These are phyloP conservation scores for Backusella morwellensis DNA, from an alignment of 192 early-diverging fungal species.

Conservation along the genomic window DNA sequence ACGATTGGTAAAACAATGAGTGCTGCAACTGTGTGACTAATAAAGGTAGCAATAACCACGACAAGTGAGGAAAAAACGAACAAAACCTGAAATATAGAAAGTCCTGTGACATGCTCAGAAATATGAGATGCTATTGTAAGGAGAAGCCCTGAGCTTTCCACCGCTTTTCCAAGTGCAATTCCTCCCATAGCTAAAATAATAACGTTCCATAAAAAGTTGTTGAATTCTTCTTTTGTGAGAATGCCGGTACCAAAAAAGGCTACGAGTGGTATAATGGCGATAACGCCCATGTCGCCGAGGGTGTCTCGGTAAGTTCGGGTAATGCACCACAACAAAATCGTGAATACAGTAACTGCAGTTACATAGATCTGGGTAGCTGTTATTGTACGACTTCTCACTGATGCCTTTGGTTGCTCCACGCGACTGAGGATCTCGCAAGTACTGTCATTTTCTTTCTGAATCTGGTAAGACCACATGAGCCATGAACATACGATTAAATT, in stretches of 20 bases:
- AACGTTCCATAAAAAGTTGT: slow-evolving; percentile 95
- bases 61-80: slow-evolving; percentile 78
- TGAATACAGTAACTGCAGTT: slow-evolving; percentile 61
- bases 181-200: slow-evolving; percentile 94
- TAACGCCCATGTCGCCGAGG: slow-evolving; percentile 94
- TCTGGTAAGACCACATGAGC: slow-evolving; percentile 75
- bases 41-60: slow-evolving; percentile 85
- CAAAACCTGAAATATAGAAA: slow-evolving; percentile 70
- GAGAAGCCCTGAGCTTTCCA: slow-evolving; percentile 83
- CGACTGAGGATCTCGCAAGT: not conserved
- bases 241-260: slow-evolving; percentile 87
- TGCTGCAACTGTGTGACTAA: slow-evolving; percentile 93
- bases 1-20: slow-evolving; percentile 94
- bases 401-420: slow-evolving; percentile 47
- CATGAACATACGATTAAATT: slow-evolving; percentile 81
- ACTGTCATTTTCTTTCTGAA: slow-evolving; percentile 32
- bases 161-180: slow-evolving; percentile 89
- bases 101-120: slow-evolving; percentile 56
- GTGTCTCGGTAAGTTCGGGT: slow-evolving; percentile 68
- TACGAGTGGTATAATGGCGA: slow-evolving; percentile 88
- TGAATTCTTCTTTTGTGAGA: slow-evolving; percentile 94
- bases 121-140: slow-evolving; percentile 72
- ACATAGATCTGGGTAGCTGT: slow-evolving; percentile 81
- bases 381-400: slow-evolving; percentile 32
- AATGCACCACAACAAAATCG: slow-evolving; percentile 90